These are phyloP conservation scores for Cercospora berteroae DNA, from an alignment of 2,329 filamentous ascomycete species.

Conservation along the genomic window DNA sequence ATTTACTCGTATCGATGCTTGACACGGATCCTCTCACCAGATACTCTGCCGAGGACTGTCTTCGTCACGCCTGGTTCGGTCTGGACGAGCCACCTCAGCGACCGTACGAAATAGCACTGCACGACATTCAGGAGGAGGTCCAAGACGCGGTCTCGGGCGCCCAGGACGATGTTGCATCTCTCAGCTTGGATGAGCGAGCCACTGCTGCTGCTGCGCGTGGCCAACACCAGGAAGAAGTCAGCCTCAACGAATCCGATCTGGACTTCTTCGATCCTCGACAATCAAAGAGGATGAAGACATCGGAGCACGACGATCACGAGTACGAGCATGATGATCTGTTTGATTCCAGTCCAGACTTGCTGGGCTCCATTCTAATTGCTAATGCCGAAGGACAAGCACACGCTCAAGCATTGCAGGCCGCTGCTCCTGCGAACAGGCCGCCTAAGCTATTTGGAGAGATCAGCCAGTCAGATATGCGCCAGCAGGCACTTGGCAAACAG, in stretches of 20 bases:
- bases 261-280: conserved; percentile 41
- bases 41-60: conserved; percentile 68
- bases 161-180: conserved; percentile 57
- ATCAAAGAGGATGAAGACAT: conserved; percentile 48
- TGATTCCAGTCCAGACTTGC: conserved; percentile 41
- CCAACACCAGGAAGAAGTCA: conserved; percentile 31
- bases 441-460: conserved; percentile 61
- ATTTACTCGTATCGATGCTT: conserved; percentile 77
- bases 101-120: conserved; percentile 33
- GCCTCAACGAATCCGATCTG: conserved; percentile 39
- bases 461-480: conserved; percentile 54
- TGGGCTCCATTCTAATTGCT: conserved; percentile 38
- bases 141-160: conserved; percentile 53
- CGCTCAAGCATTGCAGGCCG: conserved; percentile 17
- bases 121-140: conserved; percentile 56
- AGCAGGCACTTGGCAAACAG: conserved; percentile 41
- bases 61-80: conserved; percentile 71
- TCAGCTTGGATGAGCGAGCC: conserved; percentile 57
- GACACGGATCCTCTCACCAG: conserved; percentile 75
- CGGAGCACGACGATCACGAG: conserved; percentile 37
- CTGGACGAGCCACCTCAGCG: conserved; percentile 22
- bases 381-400: conserved; percentile 11
- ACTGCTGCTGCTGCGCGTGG: conserved; percentile 18
- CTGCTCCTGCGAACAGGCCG: conserved; percentile 17
- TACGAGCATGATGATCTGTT: conserved; percentile 32